These are phyloP conservation scores for Centrapalus pauciflorus DNA, from an alignment of 129 eudicot species.

Conservation along the genomic window DNA sequence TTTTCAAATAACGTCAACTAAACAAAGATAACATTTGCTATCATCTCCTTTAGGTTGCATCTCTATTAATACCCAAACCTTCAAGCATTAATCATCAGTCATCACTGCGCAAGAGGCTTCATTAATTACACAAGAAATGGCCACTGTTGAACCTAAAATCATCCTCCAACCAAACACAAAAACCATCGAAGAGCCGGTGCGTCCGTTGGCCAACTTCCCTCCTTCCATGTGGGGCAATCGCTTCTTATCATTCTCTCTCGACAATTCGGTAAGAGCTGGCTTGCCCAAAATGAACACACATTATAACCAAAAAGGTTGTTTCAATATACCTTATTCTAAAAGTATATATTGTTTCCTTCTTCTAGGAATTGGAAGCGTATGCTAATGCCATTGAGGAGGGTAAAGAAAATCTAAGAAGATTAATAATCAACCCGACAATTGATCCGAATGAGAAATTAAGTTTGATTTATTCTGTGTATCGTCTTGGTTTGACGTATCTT, in stretches of 20 bases:
- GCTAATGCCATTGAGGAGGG: background rate
- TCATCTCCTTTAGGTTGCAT: too few species aligned
- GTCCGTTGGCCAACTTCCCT: constrained; percentile 7
- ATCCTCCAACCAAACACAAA: background rate
- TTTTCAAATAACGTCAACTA: too few species aligned
- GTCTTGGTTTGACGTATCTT: constrained; percentile 7
- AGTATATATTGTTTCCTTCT: background rate
- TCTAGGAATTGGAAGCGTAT: background rate
- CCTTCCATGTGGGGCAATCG: background rate
- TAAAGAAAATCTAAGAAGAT: background rate
- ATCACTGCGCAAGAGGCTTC: too few species aligned
- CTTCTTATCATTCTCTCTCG: background rate
- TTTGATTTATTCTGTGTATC: constrained; percentile 3
- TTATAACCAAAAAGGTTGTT: too few species aligned
- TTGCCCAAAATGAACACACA: background rate
- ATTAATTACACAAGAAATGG: too few species aligned
- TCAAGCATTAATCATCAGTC: too few species aligned
- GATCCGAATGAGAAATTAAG: background rate
- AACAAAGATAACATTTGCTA: too few species aligned
- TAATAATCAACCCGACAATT: background rate
- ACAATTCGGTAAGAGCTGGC: background rate
- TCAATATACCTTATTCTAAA: too few species aligned
- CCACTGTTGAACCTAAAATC: background rate
- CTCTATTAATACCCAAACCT: too few species aligned
- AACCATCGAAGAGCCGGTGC: background rate